Evolutionary conservation across 345 rosid species (phyloP), one percentile per base, ranked within the genome.

Genomic region (Populus davidiana): DNA sequence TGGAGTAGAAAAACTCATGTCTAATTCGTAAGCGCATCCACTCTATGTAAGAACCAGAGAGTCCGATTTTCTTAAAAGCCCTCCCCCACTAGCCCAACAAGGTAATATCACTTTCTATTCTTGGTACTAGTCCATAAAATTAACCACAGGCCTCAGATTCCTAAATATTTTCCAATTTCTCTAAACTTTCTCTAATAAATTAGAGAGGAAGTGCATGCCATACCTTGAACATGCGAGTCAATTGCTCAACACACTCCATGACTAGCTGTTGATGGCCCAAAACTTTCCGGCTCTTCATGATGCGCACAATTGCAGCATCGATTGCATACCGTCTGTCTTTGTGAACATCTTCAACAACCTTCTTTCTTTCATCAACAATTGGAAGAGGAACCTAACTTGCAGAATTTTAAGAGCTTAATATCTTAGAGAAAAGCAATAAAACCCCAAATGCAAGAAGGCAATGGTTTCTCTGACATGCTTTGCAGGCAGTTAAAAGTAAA

Each of bases 151-250:
- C 59, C 59, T 8, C 59, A 20, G 23, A 52, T 52, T n/a, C 59
- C 59, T 18, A 18, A 18, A 52, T 25, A 70, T 50, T 27, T 47
- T 23, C 11, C 56, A 6, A 12, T 16, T 31, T 52, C 14, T 18
- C 27, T 50, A 50, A 17, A 31, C 13, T 56, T 23, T 18, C 13
- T 44, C 11, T 39, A 36, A 6, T 14, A 74, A 65, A 27, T 65
- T 35, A 16, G 33, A 38, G 52, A 23, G 64, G n/a, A 27, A 52
- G 21, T 12, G 6, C 71, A 36, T 8, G 18, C 44, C 64, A 61
- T 83, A 93, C 99, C 97, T 94, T 96, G 85, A 96, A 94, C 99
- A 90, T 94, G 76, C 96, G 93, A 82, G 91, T 93, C 78, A 96
- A 78, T 78, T 92, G 98, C 87, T 91, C 97, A 3, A 96, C 98